phyloP scores from a whole-genome alignment of 805 yeast species.

The Candida ponderosae region DNA sequence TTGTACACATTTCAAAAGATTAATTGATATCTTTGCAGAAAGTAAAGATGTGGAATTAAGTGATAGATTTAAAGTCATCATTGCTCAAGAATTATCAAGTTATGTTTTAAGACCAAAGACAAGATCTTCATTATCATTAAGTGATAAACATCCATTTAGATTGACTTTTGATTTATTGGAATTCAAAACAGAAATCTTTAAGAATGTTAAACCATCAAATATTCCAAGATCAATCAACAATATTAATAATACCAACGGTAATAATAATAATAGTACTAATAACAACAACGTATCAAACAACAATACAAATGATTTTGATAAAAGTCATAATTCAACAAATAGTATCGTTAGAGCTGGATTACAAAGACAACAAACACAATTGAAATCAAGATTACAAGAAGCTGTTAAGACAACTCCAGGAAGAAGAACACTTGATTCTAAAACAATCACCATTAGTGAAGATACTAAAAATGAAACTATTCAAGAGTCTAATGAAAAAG shows the following conservation, averaged over 20 bases:
- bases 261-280: neutral
- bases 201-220: conserved; percentile 39
- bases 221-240: conserved; percentile 9
- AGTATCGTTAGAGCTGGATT: conserved; percentile 1
- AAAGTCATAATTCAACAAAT: neutral
- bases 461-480: neutral
- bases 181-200: conserved; percentile 55
- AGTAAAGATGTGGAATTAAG: conserved; percentile 28
- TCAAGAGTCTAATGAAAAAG: neutral
- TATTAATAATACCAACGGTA: conserved; percentile 1
- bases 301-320: neutral
- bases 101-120: conserved; percentile 49
- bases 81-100: conserved; percentile 60
- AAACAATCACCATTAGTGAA: neutral
- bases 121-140: conserved; percentile 37
- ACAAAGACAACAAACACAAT: conserved; percentile 15
- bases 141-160: conserved; percentile 50
- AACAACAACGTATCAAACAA: conserved; percentile 3
- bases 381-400: conserved; percentile 16
- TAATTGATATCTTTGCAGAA: conserved; percentile 46
- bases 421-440: neutral
- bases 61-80: conserved; percentile 30
- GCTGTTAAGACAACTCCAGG: conserved; percentile 15
- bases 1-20: conserved; percentile 64
- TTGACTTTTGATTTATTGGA: conserved; percentile 56